These are phyloP conservation scores for Puccinia novopanici DNA, from an alignment of 1,284 basidiomycete genomes.

Conservation along the genomic window DNA sequence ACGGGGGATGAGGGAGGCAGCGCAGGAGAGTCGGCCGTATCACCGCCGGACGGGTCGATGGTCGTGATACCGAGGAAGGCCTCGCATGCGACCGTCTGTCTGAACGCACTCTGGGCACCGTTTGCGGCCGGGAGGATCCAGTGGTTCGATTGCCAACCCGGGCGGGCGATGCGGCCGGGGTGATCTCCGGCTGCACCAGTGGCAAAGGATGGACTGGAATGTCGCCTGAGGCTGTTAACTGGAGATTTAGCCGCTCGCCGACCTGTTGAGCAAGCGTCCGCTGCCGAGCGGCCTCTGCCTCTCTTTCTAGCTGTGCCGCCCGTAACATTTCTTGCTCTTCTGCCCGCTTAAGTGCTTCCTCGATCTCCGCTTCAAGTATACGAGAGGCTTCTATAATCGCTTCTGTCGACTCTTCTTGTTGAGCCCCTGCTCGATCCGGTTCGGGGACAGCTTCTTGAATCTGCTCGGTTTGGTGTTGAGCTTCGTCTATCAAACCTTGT, in stretches of 20 bases:
- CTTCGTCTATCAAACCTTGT: slow-evolving; percentile 40
- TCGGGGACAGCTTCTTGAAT: neutral
- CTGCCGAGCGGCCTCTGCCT: neutral
- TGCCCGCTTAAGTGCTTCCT: slow-evolving; percentile 21
- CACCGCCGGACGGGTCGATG: neutral
- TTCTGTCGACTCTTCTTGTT: neutral
- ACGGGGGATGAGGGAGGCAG: slow-evolving; percentile 3
- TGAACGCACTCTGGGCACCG: neutral
- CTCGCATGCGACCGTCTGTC: neutral
- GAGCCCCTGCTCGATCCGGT: neutral
- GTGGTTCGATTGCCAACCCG: neutral
- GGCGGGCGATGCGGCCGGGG: neutral
- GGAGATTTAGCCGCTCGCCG: neutral
- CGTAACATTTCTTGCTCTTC: slow-evolving; percentile 26
- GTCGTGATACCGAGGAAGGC: neutral
- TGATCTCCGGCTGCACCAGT: neutral
- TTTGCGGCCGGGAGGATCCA: neutral
- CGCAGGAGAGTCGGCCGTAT: slow-evolving; percentile 4
- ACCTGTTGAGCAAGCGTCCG: slow-evolving; percentile 20
- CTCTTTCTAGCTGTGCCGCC: neutral
- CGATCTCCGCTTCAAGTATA: slow-evolving; percentile 30
- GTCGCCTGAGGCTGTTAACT: slow-evolving; percentile 40
- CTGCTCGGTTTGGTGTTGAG: neutral
- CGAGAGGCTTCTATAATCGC: slow-evolving; percentile 19
- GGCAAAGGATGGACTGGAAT: slow-evolving; percentile 16